Percentiles rank a stretch among this genome's conserved stretches.
Evolutionary conservation across 2,329 filamentous ascomycete genomes (phyloP).

Genomic region (Hypoxylon sp.): DNA sequence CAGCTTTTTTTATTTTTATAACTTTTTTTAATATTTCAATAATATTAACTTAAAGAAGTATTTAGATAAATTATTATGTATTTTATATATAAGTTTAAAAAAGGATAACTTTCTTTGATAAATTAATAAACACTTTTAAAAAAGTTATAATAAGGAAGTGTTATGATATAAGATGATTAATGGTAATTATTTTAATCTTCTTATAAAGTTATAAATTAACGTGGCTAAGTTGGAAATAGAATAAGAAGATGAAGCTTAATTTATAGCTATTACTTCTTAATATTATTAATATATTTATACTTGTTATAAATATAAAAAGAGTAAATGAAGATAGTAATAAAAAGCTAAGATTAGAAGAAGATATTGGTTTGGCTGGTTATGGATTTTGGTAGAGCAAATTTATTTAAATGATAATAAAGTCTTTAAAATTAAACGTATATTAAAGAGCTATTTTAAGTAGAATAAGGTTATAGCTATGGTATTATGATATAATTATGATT

Average conservation of each 20-base stretch:
- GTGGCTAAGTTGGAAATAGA: background rate
- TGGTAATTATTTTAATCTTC: too few relatives aligned
- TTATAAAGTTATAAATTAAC: too few relatives aligned
- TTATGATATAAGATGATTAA: background rate
- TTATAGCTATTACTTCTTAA: background rate
- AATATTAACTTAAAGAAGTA: too few relatives aligned
- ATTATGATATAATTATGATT: background rate
- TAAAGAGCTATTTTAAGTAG: background rate
- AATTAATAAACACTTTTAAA: background rate
- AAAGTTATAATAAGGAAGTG: background rate
- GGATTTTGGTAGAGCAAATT: background rate
- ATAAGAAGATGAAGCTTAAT: background rate
- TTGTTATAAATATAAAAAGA: background rate
- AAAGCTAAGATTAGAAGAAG: too few relatives aligned
- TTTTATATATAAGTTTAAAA: background rate
- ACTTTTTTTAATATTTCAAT: too few relatives aligned
- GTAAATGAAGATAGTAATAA: too few relatives aligned
- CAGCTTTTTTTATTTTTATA: too few relatives aligned
- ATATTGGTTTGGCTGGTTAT: too few relatives aligned
- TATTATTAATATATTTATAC: conserved; percentile 1
- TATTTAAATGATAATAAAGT: background rate
- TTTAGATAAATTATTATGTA: background rate
- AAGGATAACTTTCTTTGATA: background rate
- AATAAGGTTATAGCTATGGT: background rate
- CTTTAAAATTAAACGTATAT: background rate